phyloP scores from a whole-genome alignment of 179 eudicot species.

The Patellifolia procumbens region DNA sequence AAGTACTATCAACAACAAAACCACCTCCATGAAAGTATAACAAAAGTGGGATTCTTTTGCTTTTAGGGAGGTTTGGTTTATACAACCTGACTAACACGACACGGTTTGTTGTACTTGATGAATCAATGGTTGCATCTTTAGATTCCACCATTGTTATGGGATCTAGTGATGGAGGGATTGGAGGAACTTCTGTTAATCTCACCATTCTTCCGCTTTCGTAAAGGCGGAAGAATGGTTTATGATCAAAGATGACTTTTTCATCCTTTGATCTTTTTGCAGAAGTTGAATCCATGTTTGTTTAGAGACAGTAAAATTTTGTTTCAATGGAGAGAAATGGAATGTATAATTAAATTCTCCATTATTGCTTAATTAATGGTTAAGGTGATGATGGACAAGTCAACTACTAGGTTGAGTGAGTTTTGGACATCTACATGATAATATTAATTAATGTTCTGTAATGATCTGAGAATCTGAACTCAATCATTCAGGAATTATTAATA shows the following conservation, averaged over 20 bases:
- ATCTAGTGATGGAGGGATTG: constrained; percentile 14
- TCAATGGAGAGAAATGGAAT: too few relatives aligned
- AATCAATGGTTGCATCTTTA: constrained; percentile 47
- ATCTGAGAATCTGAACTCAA: too few relatives aligned
- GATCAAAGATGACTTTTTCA: too few relatives aligned
- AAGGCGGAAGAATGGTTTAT: not conserved
- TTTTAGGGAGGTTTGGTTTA: not conserved
- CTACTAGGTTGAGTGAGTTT: not conserved
- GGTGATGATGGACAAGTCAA: not conserved
- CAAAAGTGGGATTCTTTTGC: not conserved
- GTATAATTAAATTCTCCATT: too few relatives aligned
- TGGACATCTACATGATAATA: not conserved
- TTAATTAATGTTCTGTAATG: not conserved
- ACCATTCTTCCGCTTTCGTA: not conserved
- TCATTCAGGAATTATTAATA: too few relatives aligned
- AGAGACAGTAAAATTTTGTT: too few relatives aligned
- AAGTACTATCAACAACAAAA: not conserved
- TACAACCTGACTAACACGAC: constrained; percentile 40
- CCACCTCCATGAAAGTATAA: constrained; percentile 28
- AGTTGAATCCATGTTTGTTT: too few relatives aligned
- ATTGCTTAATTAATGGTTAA: not conserved
- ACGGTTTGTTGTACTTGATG: constrained; percentile 26
- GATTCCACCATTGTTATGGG: constrained; percentile 19
- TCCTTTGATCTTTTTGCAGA: not conserved
- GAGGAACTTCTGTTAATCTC: not conserved